phyloP scores from a whole-genome alignment of 257 asterid genomes.

The Prunella vulgaris region DNA sequence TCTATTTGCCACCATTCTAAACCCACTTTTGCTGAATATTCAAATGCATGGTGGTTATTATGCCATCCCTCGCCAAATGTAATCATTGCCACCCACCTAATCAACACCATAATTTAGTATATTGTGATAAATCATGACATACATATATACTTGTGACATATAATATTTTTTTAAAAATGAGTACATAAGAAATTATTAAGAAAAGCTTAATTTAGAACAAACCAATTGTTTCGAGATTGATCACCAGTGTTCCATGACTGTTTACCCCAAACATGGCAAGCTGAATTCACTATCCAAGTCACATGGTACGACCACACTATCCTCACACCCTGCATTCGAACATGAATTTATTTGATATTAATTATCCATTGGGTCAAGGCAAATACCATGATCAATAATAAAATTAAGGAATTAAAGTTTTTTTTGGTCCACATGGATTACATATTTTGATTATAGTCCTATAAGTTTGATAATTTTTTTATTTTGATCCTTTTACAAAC shows the following conservation, averaged over 20 bases:
- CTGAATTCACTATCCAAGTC: slow-evolving; percentile 85
- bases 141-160: background rate
- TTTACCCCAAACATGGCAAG: slow-evolving; percentile 87
- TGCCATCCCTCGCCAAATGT: slow-evolving; percentile 96
- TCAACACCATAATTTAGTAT: background rate
- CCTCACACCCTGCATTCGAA: slow-evolving; percentile 57
- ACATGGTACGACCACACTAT: slow-evolving; percentile 71
- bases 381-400: no score
- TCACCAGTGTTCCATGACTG: slow-evolving; percentile 74
- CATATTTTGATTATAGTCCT: no score
- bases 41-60: slow-evolving; percentile 84
- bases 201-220: background rate
- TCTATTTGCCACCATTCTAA: slow-evolving; percentile 85
- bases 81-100: slow-evolving; percentile 79
- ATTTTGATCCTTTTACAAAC: no score
- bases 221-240: slow-evolving; percentile 72
- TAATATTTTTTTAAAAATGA: no score
- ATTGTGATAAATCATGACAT: background rate
- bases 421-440: no score
- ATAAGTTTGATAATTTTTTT: no score
- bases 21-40: slow-evolving; percentile 73
- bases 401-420: no score
- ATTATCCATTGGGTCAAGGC: no score
- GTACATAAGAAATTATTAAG: background rate
- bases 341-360: no score